A percentile compares a stretch with the other conserved stretches of the same genome.
Conservation (phyloP, 2,329 filamentous ascomycete genomes). For the Chrysoporthe austroafricana region DNA sequence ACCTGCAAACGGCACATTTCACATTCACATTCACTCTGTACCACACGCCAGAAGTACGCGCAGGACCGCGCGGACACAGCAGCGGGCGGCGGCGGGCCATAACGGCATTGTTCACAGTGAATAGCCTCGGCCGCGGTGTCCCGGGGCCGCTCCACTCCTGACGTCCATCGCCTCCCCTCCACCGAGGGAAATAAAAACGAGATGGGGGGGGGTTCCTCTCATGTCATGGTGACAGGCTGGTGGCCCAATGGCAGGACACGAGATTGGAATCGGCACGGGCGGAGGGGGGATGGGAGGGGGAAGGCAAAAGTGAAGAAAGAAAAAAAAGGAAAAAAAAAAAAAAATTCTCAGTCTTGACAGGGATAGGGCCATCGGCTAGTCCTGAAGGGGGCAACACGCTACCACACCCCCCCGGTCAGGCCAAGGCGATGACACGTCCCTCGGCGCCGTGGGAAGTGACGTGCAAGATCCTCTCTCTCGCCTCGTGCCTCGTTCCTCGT, state of each 20-base stretch:
- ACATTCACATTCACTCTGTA: no score
- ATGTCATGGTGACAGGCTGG: neutral
- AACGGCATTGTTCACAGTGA: neutral
- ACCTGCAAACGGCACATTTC: slow-evolving; percentile 6
- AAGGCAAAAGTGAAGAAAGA: neutral
- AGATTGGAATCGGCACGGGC: slow-evolving; percentile 4
- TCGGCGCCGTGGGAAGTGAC: slow-evolving; percentile 2
- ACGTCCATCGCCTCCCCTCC: neutral
- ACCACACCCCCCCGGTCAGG: neutral
- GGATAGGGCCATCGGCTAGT: slow-evolving; percentile 15
- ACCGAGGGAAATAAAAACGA: neutral
- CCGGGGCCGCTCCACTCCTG: neutral
- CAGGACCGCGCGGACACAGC: no score
- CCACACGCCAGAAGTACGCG: no score
- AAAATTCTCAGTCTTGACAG: slow-evolving; percentile 12
- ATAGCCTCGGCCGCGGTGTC: no score
- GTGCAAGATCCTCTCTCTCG: neutral
- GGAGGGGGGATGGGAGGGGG: neutral
- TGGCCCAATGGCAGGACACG: slow-evolving; percentile 2
- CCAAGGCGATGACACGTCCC: slow-evolving; percentile 3
- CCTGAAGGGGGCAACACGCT: slow-evolving; percentile 1
- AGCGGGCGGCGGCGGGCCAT: no score
- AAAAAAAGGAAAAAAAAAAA: slow-evolving; percentile 5
- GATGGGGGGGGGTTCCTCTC: neutral
- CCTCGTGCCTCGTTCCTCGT: neutral